Percentiles rank a stretch among this genome's conserved stretches.
Evolutionary conservation across 2,329 filamentous ascomycete genomes (phyloP).

Genomic region (Clathrospora elynae): DNA sequence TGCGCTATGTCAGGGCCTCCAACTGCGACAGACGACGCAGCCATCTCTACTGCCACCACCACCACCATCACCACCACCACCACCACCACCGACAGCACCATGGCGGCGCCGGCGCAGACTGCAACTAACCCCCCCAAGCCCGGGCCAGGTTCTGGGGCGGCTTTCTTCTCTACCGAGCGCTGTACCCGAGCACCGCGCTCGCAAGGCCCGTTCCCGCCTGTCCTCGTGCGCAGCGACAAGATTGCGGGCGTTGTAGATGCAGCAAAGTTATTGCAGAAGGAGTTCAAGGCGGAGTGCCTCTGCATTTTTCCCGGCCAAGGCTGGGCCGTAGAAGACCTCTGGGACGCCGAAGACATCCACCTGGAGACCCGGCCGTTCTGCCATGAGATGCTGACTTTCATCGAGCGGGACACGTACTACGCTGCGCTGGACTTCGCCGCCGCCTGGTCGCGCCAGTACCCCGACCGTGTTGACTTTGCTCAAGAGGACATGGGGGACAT

Average conservation of each 20-base stretch:
- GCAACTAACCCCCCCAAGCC: slow-evolving; percentile 10
- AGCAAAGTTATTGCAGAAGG: slow-evolving; percentile 28
- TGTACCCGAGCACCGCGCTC: slow-evolving; percentile 25
- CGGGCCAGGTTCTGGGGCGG: slow-evolving; percentile 13
- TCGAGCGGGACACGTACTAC: slow-evolving; percentile 31
- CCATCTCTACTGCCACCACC: neutral
- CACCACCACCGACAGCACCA: slow-evolving; percentile 16
- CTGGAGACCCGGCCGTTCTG: slow-evolving; percentile 38
- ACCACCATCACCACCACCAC: too few relatives aligned
- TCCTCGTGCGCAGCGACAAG: slow-evolving; percentile 34
- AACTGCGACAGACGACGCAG: slow-evolving; percentile 1
- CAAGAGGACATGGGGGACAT: slow-evolving; percentile 20
- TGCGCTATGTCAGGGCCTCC: slow-evolving; percentile 4
- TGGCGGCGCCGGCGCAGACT: slow-evolving; percentile 5
- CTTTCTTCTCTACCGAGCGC: slow-evolving; percentile 41
- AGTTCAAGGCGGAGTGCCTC: slow-evolving; percentile 32
- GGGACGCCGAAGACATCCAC: slow-evolving; percentile 42
- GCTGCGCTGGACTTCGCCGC: slow-evolving; percentile 26
- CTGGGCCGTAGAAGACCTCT: slow-evolving; percentile 41
- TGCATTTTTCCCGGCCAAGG: slow-evolving; percentile 35
- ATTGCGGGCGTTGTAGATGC: slow-evolving; percentile 23
- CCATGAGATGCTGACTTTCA: slow-evolving; percentile 34
- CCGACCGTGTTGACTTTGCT: slow-evolving; percentile 26
- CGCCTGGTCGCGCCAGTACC: slow-evolving; percentile 30
- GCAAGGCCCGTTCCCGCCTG: slow-evolving; percentile 22